A percentile compares a stretch with the other conserved stretches of the same genome.
phyloP scores from a whole-genome alignment of 1,284 basidiomycete species.

The Taiwanofungus camphoratus region DNA sequence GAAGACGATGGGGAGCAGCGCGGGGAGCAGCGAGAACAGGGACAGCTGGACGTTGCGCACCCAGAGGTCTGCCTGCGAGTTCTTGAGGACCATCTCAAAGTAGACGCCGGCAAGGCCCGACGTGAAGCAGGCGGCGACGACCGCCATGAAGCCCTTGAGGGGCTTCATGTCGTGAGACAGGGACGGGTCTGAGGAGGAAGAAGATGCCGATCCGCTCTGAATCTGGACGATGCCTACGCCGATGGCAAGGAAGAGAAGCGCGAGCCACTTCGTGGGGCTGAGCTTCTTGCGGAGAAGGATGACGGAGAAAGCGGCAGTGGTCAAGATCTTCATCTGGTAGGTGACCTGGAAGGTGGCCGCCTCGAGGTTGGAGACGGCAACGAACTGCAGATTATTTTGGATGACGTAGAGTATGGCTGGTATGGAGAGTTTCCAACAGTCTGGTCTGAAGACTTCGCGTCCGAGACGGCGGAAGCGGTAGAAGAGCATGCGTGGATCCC shows the following conservation, averaged over 20 bases:
- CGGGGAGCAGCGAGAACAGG: slow-evolving; percentile 89
- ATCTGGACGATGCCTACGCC: slow-evolving; percentile 94
- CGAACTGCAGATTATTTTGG: slow-evolving; percentile 95
- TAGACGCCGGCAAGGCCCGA: slow-evolving; percentile 98
- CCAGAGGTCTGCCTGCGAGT: slow-evolving; percentile 87
- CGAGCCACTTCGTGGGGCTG: slow-evolving; percentile 74
- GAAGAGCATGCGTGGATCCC: slow-evolving; percentile 32
- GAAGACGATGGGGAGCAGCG: slow-evolving; percentile 78
- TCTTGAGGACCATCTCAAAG: slow-evolving; percentile 97
- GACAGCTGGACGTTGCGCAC: slow-evolving; percentile 96
- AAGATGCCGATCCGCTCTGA: slow-evolving; percentile 47
- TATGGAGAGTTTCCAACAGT: slow-evolving; percentile 96
- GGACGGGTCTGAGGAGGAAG: slow-evolving; percentile 30
- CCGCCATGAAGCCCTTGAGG: slow-evolving; percentile 82
- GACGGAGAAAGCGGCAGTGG: slow-evolving; percentile 93
- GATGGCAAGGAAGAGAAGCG: slow-evolving; percentile 79
- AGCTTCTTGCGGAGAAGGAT: slow-evolving; percentile 81
- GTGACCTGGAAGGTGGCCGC: slow-evolving; percentile 94
- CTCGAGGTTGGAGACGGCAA: slow-evolving; percentile 89
- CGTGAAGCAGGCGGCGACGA: slow-evolving; percentile 89
- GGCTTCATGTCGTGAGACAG: slow-evolving; percentile 63
- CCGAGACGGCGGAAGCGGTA: slow-evolving; percentile 38
- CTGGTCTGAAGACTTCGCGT: slow-evolving; percentile 63
- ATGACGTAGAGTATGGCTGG: slow-evolving; percentile 95
- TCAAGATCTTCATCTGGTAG: slow-evolving; percentile 98